Evolutionary conservation across 208 protist genomes (phyloP), one percentile per base, ranked within the genome.

Genomic region (Wallacemonas sp.): DNA sequence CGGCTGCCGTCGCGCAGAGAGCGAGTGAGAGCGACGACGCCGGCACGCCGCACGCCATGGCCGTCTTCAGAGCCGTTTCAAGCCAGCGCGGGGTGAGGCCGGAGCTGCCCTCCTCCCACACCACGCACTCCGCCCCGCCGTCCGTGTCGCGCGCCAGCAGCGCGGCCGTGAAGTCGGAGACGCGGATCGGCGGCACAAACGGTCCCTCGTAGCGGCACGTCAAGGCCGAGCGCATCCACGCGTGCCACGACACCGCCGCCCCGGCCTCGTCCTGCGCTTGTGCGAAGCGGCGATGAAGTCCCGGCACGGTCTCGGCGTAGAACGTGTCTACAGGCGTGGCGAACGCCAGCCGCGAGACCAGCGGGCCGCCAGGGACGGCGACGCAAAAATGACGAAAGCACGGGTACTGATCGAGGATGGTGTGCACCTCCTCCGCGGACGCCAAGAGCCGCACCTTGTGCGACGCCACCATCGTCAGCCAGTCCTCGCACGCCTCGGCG

Each of bases 161-260:
- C 22, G 63, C 45, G 14, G 84, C 84, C 25, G 84, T 77, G 49
- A 69, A 74, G 63, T 94, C 87, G 3, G 81, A 67, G 7, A 91
- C 77, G 20, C 86, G 86, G 25, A 92, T 84, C 1, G 84, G 72
- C 11, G 87, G 83, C 2, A 93, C 79, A 33, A 89, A 76, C 7
- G 65, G 57, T 18, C 91, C 91, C 67, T 96, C 91, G 57, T 86
- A 96, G 16, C 74, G 76, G 61, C 91, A 96, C 23, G 84, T 89
- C 11, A 96, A 74, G 1, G 86, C 74, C 0, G 80, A 84, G 2
- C 91, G 83, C 82, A 96, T 70, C 88, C 91, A 96, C 71, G 84
- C 87, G 18, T 74, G 72, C 80, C 84, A 90, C 14, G 50, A 65
- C 28, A 74, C 72, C 11, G 29, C 61, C 22, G 23, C 38, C 2